Percentiles rank a stretch among this genome's conserved stretches.
phyloP scores from a whole-genome alignment of 345 rosid species.

The Gossypium arboreum region DNA sequence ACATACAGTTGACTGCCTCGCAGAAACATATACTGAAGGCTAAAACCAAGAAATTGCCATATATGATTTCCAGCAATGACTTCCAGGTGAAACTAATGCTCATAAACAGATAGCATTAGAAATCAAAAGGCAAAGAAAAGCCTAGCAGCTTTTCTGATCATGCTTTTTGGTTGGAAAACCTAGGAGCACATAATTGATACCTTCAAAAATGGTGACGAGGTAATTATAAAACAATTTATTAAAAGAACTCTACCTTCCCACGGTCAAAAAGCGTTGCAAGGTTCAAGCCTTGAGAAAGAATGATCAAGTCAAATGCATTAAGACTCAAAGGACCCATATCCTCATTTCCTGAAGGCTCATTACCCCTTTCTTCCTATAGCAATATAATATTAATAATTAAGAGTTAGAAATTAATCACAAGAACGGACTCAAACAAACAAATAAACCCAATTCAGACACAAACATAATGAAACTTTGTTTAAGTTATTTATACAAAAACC shows the following conservation, averaged over 20 bases:
- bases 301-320: constrained; percentile 87
- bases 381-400: constrained; percentile 11
- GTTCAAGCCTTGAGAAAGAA: constrained; percentile 91
- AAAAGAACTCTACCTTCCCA: constrained; percentile 54
- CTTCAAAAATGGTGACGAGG: neutral
- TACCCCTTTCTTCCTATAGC: constrained; percentile 48
- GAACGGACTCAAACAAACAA: neutral
- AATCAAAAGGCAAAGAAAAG: neutral
- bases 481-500: neutral
- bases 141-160: neutral
- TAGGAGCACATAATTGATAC: neutral
- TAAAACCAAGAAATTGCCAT: neutral
- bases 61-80: neutral
- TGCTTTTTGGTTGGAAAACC: constrained; percentile 1
- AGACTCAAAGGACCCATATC: constrained; percentile 76
- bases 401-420: neutral
- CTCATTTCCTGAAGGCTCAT: constrained; percentile 46
- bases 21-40: neutral
- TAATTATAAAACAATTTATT: neutral
- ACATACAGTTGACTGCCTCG: neutral
- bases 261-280: constrained; percentile 90
- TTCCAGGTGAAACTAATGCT: neutral
- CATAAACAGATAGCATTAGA: neutral
- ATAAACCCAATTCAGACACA: neutral
- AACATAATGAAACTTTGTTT: neutral